A percentile compares a stretch with the other conserved stretches of the same genome.
Evolutionary conservation across 371 early-diverging fungal species (phyloP).

Genomic region (Umbelopsis sp.): DNA sequence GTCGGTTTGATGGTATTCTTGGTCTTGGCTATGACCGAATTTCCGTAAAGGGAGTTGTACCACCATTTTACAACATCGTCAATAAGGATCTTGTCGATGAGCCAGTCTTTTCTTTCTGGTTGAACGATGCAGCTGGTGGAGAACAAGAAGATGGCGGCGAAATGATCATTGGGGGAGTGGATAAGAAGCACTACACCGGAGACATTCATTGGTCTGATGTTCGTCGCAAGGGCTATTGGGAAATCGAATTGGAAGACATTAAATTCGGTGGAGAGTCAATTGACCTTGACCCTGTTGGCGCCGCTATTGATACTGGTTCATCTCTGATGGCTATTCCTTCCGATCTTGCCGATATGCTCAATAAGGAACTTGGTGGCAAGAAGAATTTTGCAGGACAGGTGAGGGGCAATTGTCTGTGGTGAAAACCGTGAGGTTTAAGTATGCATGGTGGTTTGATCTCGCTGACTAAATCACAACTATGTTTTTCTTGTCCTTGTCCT

Average conservation of each 20-base stretch:
- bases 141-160: slow-evolving; percentile 66
- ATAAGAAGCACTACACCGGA: slow-evolving; percentile 73
- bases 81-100: slow-evolving; percentile 74
- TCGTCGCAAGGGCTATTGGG: slow-evolving; percentile 93
- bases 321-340: slow-evolving; percentile 80
- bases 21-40: slow-evolving; percentile 92
- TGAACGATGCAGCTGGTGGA: slow-evolving; percentile 57
- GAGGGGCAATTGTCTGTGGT: neutral
- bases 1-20: slow-evolving; percentile 92
- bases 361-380: slow-evolving; percentile 84
- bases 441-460: too few species aligned
- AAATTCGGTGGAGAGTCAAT: slow-evolving; percentile 71
- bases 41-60: slow-evolving; percentile 82
- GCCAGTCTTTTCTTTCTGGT: slow-evolving; percentile 85
- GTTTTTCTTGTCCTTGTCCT: neutral
- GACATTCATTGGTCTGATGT: slow-evolving; percentile 82
- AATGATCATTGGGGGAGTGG: slow-evolving; percentile 81
- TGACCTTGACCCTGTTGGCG: slow-evolving; percentile 61
- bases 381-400: slow-evolving; percentile 79
- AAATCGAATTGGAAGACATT: slow-evolving; percentile 79
- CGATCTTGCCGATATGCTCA: slow-evolving; percentile 80
- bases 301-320: slow-evolving; percentile 85
- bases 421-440: too few species aligned
- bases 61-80: slow-evolving; percentile 92
- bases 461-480: neutral